phyloP scores from a whole-genome alignment of 139 green algal genomes.

The Coelastrella sp. region DNA sequence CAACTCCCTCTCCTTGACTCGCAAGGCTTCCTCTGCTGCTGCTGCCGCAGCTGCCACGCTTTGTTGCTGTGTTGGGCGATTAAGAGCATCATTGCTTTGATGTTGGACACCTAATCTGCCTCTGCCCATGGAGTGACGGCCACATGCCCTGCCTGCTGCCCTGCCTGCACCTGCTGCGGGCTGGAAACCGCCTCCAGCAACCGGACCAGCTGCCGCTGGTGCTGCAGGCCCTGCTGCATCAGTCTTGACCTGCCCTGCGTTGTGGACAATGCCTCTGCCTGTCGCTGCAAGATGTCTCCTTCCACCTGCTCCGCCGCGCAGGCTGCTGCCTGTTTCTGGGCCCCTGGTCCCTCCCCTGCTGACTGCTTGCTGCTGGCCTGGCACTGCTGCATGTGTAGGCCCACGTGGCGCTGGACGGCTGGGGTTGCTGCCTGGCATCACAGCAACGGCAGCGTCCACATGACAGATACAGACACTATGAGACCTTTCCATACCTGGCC shows the following conservation, averaged over 20 bases:
- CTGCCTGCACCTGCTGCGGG: neutral
- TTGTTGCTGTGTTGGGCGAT: conserved; percentile 5
- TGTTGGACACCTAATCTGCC: neutral
- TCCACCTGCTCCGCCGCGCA: neutral
- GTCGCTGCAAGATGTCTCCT: neutral
- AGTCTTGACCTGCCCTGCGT: neutral
- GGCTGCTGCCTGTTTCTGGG: neutral
- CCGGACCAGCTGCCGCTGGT: neutral
- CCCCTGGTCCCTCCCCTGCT: neutral
- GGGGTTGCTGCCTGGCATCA: neutral
- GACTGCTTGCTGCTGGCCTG: neutral
- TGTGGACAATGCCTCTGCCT: neutral
- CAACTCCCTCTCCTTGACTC: conserved; percentile 23
- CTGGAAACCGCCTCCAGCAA: neutral
- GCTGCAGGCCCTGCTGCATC: neutral
- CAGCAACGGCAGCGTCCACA: neutral
- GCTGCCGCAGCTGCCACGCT: neutral
- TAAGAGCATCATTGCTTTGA: neutral
- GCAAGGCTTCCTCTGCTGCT: conserved; percentile 14
- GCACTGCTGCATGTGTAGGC: neutral
- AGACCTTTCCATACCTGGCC: no score
- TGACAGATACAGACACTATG: no score
- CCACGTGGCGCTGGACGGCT: neutral
- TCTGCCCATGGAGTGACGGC: neutral
- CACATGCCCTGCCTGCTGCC: neutral